These are phyloP conservation scores for Oryza glumipatula DNA, from an alignment of 176 grass and related monocot genomes.

Conservation along the genomic window DNA sequence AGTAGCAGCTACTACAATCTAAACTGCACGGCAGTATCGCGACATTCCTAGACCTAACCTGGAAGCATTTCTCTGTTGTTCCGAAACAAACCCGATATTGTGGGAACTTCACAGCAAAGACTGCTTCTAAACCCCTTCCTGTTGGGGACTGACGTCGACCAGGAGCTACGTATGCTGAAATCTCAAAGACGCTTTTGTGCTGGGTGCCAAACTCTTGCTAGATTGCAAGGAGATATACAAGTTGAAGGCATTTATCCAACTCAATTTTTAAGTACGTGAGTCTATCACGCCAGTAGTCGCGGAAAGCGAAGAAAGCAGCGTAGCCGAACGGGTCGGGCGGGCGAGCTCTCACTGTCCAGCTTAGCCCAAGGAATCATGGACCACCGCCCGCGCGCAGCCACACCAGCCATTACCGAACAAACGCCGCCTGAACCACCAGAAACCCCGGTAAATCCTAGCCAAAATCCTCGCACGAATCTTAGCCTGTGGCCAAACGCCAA, in stretches of 20 bases:
- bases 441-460: conserved; percentile 19
- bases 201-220: neutral
- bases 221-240: neutral
- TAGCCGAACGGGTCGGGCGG: neutral
- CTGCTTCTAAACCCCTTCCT: neutral
- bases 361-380: conserved; percentile 17
- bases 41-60: neutral
- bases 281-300: neutral
- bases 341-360: neutral
- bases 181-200: neutral
- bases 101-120: neutral
- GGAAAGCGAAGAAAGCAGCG: neutral
- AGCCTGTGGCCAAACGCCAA: neutral
- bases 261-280: neutral
- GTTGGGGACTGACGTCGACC: neutral
- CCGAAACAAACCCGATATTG: neutral
- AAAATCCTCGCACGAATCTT: neutral
- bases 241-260: neutral
- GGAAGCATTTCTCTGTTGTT: neutral
- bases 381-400: conserved; percentile 8
- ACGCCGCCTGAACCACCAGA: conserved; percentile 32
- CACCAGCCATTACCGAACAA: neutral
- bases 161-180: neutral
- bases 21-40: neutral
- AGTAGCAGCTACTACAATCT: neutral